These are phyloP conservation scores for Cucurbita argyrosperma DNA, from an alignment of 306 rosid genomes.

Conservation along the genomic window DNA sequence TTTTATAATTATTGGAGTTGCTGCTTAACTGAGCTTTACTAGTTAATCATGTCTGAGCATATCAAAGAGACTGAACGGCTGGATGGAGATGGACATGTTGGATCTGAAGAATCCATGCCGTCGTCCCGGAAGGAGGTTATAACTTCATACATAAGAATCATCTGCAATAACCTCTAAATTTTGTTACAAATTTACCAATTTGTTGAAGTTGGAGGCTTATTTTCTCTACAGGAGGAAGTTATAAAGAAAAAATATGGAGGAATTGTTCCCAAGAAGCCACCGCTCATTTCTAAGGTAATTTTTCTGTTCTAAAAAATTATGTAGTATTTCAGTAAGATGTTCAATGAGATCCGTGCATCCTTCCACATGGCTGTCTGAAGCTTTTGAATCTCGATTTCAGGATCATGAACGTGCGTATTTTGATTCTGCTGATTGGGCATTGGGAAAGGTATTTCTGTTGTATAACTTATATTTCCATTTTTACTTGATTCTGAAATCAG, in stretches of 20 bases:
- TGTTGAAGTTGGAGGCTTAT: background rate
- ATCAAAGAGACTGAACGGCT: background rate
- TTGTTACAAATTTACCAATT: background rate
- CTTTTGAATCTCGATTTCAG: constrained; percentile 25
- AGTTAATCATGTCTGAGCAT: constrained; percentile 9
- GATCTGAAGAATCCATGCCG: background rate
- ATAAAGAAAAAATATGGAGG: constrained; percentile 93
- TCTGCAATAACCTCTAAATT: background rate
- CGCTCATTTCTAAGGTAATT: constrained; percentile 80
- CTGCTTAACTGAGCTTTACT: background rate
- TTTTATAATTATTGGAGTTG: background rate
- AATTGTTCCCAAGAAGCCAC: constrained; percentile 69
- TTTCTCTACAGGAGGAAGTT: constrained; percentile 44
- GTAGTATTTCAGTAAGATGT: background rate
- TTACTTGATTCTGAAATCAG: background rate
- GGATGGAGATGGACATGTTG: constrained; percentile 1
- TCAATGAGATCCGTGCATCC: background rate
- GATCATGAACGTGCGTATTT: constrained; percentile 98
- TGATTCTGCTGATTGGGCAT: constrained; percentile 99
- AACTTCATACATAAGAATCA: background rate
- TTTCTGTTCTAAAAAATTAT: background rate
- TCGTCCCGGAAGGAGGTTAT: constrained; percentile 5
- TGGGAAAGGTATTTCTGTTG: constrained; percentile 67
- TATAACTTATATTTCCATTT: background rate
- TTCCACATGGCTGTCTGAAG: background rate